These are phyloP conservation scores for Podila clonocystis DNA, from an alignment of 192 early-diverging fungal species.

Conservation along the genomic window DNA sequence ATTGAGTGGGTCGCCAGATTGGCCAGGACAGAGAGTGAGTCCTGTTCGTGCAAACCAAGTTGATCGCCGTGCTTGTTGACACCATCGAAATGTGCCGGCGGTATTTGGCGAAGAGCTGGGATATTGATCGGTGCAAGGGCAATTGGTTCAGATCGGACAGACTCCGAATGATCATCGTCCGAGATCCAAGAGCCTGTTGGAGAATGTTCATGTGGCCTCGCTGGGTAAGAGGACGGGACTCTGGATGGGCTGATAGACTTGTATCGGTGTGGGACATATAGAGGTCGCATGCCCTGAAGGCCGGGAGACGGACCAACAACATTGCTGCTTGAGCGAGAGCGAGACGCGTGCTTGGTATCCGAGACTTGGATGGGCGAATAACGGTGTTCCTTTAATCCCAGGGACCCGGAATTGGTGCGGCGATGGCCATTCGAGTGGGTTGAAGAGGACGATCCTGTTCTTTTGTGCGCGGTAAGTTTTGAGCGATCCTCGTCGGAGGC, in stretches of 20 bases:
- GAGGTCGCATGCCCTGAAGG: conserved; percentile 14
- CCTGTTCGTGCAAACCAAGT: conserved; percentile 11
- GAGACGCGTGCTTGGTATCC: conserved; percentile 35
- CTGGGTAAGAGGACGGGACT: conserved; percentile 11
- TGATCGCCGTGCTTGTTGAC: conserved; percentile 21
- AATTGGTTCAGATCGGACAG: conserved; percentile 7
- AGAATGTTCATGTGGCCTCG: conserved; percentile 30
- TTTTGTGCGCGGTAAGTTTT: conserved; percentile 1
- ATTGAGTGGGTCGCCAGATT: conserved; percentile 39
- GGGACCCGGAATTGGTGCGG: conserved; percentile 41
- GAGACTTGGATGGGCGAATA: conserved; percentile 41
- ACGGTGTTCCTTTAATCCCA: conserved; percentile 40
- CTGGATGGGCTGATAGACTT: conserved; percentile 35
- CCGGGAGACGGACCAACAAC: conserved; percentile 16
- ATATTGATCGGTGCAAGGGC: conserved; percentile 9
- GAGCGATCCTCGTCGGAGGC: conserved; percentile 25
- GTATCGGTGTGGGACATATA: conserved; percentile 14
- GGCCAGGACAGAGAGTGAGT: conserved; percentile 46
- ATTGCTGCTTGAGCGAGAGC: conserved; percentile 48
- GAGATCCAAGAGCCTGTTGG: conserved; percentile 35
- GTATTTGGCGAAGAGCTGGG: conserved; percentile 24
- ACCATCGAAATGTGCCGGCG: conserved; percentile 20
- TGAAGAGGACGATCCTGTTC: conserved; percentile 42
- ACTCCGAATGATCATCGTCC: conserved; percentile 39
- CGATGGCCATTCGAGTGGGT: conserved; percentile 26